These are phyloP conservation scores for Cryphonectria nitschkei DNA, from an alignment of 2,329 filamentous ascomycete species.

Conservation along the genomic window DNA sequence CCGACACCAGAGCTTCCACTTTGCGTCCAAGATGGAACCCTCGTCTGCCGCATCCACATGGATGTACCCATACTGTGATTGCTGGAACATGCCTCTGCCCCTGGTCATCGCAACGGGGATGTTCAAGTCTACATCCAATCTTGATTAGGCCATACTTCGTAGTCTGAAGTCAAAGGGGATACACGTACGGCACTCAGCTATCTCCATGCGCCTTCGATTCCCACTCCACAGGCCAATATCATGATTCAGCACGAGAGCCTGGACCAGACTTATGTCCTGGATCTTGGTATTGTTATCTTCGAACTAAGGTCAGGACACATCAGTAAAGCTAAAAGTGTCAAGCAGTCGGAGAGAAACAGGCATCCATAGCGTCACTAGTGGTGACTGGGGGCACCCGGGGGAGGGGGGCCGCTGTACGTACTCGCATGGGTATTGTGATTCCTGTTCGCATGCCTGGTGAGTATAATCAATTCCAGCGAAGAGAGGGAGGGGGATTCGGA, in stretches of 20 bases:
- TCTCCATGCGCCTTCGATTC: conserved; percentile 59
- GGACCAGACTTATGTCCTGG: conserved; percentile 52
- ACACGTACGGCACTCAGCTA: conserved; percentile 55
- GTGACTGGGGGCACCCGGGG: too few relatives aligned
- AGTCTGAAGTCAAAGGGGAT: background rate
- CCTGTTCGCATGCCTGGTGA: conserved; percentile 31
- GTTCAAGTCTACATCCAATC: conserved; percentile 30
- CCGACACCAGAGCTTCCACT: conserved; percentile 68
- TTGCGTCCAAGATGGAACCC: conserved; percentile 60
- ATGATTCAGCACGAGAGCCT: conserved; percentile 52
- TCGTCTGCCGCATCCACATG: conserved; percentile 57
- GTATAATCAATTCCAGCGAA: conserved; percentile 10
- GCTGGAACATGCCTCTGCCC: conserved; percentile 61
- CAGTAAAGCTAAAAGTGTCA: background rate
- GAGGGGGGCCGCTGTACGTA: conserved; percentile 29
- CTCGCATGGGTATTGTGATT: conserved; percentile 38
- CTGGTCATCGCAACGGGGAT: conserved; percentile 50
- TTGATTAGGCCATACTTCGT: background rate
- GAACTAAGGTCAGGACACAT: conserved; percentile 40
- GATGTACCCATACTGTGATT: conserved; percentile 56
- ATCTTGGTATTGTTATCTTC: conserved; percentile 53
- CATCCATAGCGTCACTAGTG: background rate
- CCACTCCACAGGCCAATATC: conserved; percentile 59
- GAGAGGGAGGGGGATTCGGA: too few relatives aligned
- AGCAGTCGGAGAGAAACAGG: background rate